A percentile compares a stretch with the other conserved stretches of the same genome.
These are phyloP conservation scores for Alternaria incomplexa DNA, from an alignment of 2,329 filamentous ascomycete species.

Conservation along the genomic window DNA sequence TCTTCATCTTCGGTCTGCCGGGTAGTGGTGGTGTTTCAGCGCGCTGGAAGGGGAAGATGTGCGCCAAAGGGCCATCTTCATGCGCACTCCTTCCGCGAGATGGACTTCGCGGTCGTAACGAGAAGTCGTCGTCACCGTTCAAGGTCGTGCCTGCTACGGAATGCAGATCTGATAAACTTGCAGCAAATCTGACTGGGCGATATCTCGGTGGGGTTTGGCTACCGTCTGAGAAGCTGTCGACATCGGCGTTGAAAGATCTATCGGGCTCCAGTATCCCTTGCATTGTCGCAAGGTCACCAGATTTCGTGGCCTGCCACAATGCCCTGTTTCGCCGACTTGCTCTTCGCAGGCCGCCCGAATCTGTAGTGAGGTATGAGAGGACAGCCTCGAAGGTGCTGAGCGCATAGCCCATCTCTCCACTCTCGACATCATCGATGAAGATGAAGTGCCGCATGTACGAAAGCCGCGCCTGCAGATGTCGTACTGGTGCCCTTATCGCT, in stretches of 20 bases:
- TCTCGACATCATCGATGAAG: constrained; percentile 97
- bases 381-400: constrained; percentile 96
- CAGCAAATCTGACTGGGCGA: constrained; percentile 42
- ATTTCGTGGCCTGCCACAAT: constrained; percentile 84
- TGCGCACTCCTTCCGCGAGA: constrained; percentile 23
- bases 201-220: constrained; percentile 27
- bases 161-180: constrained; percentile 36
- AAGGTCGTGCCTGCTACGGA: constrained; percentile 35
- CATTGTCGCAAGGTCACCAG: constrained; percentile 77
- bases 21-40: constrained; percentile 57
- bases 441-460: constrained; percentile 98
- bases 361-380: constrained; percentile 81
- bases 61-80: constrained; percentile 63
- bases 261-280: constrained; percentile 80
- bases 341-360: constrained; percentile 80
- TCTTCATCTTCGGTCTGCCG: constrained; percentile 68
- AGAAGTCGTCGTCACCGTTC: constrained; percentile 38
- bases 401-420: constrained; percentile 93
- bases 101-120: constrained; percentile 25
- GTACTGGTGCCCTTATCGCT: constrained; percentile 87
- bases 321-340: constrained; percentile 85
- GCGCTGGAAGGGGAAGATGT: constrained; percentile 90
- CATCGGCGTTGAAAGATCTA: constrained; percentile 46
- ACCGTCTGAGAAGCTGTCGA: constrained; percentile 37
- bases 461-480: constrained; percentile 84